Evolutionary conservation across 1,284 basidiomycete species (phyloP), one percentile per base, ranked within the genome.

Genomic region (Apiotrichum brassicae): DNA sequence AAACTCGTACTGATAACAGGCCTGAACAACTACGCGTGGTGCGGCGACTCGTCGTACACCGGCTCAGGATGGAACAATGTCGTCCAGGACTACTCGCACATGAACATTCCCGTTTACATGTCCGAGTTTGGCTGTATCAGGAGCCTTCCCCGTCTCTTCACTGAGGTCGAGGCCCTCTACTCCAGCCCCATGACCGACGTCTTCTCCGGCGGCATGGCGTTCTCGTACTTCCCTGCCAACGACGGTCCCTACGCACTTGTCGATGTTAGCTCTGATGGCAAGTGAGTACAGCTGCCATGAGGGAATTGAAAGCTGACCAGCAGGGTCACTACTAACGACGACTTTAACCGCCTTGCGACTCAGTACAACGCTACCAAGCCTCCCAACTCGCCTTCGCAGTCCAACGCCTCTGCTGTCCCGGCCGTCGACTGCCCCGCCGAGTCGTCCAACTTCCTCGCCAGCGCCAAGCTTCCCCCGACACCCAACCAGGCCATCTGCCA

Each of bases 141-240:
- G 12, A 72, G 68, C 20, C 75, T 76, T 19, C 81, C 84, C 37
- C 83, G 88, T 60, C 74, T 82, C 23, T 95, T 87, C 87, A 84
- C 82, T 33, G 90, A 95, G 68, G 82, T 84, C 13, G 75, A 72
- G 28, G 80, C 84, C n/a, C 77, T 95, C 18, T 86, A 85, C 68
- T 79, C 84, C 50, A 63, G 76, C 11, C 74, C 84, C 19, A 87
- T 91, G 79, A 79, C 83, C 12, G 72, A 83, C 56, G 82, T 85
- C 43, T 94, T 86, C 81, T 90, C 87, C 25, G 91, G 90, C 51
- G 91, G 87, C 43, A 65, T 95, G 36, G 91, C 91, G 1, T 94
- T 93, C 74, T 65, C 61, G 33, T 75, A 75, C 56, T 91, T 93
- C 79, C 83, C 85, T 3, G 87, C 87, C 8, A 57, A 67, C 19